Evolutionary conservation across 2,329 filamentous ascomycete genomes (phyloP).

Genomic region (Xylaria digitata): DNA sequence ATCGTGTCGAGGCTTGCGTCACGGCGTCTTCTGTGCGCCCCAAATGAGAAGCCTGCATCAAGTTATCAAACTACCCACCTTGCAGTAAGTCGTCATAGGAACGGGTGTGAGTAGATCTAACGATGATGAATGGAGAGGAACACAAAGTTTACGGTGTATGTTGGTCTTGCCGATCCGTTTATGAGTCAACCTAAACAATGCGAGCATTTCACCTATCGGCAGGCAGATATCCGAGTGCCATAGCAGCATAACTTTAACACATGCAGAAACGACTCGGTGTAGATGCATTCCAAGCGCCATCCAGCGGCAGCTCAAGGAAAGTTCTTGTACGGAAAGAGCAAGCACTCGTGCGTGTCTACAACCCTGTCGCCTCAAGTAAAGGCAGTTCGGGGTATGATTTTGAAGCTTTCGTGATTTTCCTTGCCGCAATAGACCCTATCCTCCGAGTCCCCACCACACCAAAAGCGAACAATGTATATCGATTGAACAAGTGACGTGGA

Average conservation of each 20-base stretch:
- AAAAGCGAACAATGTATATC: background rate
- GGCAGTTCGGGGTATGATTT: background rate
- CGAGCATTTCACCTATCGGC: background rate
- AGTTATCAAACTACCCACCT: background rate
- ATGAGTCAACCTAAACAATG: background rate
- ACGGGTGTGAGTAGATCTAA: background rate
- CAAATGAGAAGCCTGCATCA: background rate
- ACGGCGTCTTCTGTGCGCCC: background rate
- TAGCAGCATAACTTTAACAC: background rate
- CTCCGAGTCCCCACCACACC: background rate
- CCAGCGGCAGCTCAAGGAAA: background rate
- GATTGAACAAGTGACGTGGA: background rate
- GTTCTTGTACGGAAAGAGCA: background rate
- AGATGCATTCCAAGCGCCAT: background rate
- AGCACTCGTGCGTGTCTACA: background rate
- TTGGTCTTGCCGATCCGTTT: too few relatives aligned
- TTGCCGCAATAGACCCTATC: background rate
- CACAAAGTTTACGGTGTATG: background rate
- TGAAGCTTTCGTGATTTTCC: background rate
- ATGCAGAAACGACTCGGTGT: background rate
- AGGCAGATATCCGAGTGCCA: background rate
- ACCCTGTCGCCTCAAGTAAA: background rate
- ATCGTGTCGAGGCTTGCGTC: conserved; percentile 5
- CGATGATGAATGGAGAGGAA: background rate
- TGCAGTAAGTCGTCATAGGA: background rate